phyloP scores from a whole-genome alignment of 2,329 filamentous ascomycete genomes.

The Fusarium dlaminii region DNA sequence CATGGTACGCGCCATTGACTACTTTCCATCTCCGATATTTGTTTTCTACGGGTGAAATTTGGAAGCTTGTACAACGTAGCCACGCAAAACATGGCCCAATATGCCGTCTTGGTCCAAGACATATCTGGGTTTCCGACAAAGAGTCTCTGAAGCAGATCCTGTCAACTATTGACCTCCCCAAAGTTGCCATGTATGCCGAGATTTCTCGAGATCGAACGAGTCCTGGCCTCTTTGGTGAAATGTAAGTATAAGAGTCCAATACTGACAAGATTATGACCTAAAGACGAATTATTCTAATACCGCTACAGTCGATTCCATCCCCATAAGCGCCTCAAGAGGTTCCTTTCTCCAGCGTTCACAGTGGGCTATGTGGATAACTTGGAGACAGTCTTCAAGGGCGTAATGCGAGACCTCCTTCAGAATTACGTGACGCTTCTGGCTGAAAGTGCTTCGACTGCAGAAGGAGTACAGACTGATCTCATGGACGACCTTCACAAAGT shows the following conservation, averaged over 20 bases:
- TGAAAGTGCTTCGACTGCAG: rapidly evolving
- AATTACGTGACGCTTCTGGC: not conserved
- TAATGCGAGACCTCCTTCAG: not conserved
- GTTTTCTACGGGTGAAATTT: not conserved
- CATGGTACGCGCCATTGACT: not conserved
- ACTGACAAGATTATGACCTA: rapidly evolving
- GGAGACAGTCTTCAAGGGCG: not conserved
- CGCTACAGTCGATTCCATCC: not conserved
- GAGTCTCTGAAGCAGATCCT: not conserved
- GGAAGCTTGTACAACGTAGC: not conserved
- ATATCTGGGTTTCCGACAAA: not conserved
- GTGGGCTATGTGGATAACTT: not conserved
- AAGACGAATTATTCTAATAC: not conserved
- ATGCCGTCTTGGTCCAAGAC: not conserved
- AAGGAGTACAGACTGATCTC: not conserved
- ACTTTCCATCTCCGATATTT: not conserved
- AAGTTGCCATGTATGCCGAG: not conserved
- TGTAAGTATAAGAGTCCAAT: rapidly evolving
- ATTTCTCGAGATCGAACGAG: not conserved
- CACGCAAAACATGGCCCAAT: not conserved
- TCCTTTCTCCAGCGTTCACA: not conserved
- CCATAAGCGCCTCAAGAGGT: not conserved
- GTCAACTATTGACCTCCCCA: not conserved
- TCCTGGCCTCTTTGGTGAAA: not conserved
- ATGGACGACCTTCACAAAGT: not conserved